phyloP scores from a whole-genome alignment of 331 rosid genomes.

The Pyrus hybrid region DNA sequence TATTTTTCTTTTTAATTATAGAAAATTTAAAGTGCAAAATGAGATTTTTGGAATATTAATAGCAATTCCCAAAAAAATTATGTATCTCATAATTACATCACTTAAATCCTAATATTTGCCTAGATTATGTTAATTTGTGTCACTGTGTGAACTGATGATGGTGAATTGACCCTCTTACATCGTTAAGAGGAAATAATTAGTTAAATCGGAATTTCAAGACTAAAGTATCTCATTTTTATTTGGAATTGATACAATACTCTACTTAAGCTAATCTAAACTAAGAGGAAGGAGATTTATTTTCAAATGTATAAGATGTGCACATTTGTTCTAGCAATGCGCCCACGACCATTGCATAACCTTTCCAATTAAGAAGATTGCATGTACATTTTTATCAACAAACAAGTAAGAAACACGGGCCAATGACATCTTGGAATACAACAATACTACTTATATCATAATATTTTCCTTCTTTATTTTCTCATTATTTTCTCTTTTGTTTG shows the following conservation, averaged over 20 bases:
- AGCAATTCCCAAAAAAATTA: no score
- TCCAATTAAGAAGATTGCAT: no score
- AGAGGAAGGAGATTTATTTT: no score
- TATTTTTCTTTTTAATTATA: no score
- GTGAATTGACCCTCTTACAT: neutral
- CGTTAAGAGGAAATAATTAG: neutral
- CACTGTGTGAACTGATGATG: neutral
- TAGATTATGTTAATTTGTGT: neutral
- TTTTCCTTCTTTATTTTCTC: no score
- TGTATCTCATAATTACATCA: neutral
- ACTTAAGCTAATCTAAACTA: neutral
- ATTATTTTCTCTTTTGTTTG: neutral
- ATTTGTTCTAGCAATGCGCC: fast-evolving
- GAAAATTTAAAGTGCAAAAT: no score
- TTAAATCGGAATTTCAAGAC: neutral
- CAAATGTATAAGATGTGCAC: neutral
- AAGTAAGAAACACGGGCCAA: neutral
- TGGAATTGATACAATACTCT: neutral
- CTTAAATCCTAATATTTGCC: neutral
- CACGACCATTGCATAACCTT: neutral
- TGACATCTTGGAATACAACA: neutral
- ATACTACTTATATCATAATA: neutral
- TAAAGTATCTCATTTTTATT: neutral
- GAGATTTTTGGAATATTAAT: no score
- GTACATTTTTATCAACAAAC: no score